Evolutionary conservation across 129 eudicot species (phyloP), one percentile per base, ranked within the genome.

Genomic region (Arctium minus): DNA sequence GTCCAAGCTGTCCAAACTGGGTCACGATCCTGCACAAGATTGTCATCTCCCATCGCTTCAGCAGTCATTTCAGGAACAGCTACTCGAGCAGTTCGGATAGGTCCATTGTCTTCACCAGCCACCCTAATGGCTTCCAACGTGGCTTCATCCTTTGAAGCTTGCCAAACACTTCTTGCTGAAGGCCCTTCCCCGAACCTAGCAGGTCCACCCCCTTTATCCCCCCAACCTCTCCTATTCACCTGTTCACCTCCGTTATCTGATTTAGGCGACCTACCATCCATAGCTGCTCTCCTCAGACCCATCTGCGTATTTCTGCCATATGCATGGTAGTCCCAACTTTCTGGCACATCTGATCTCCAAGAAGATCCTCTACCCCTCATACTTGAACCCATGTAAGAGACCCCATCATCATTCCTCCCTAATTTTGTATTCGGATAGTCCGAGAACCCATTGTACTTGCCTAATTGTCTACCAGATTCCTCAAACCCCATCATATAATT

Each of bases 131-230:
- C 99, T 85, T 92, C 98, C 85, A 96, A 71, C 17, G 99, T 96
- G 71, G 98, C 98, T 85, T 96, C 98, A 75, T 96, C 99, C 85
- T 96, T 96, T 62, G 99, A 93, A 84, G 99, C 97, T 88, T 93
- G 99, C 99, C 99, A 96, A 10, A 96, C 97, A 82, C 99, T 96
- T 90, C 99, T 93, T 29, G 99, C 99, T 50, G 99, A 96, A 29
- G 99, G 99, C 31, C 99, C 99, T 86, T 96, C 99, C 65, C 97
- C 99, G 12, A 91, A 92, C 80, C 98, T 87, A 69, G 90, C 84
- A 0, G 92, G 92, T 10, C 93, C 97, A 3, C 82, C 84, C 83
- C 88, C 92, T 86, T 92, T 90, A 44, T 88, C 97, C 92, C 98
- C 97, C 98, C 98, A 94, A 80, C 86, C 99, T 82, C 97, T 89